Evolutionary conservation across 1,139 yeast genomes (phyloP), one percentile per base, ranked within the genome.

Genomic region (Yamadazyma membranifaciens): DNA sequence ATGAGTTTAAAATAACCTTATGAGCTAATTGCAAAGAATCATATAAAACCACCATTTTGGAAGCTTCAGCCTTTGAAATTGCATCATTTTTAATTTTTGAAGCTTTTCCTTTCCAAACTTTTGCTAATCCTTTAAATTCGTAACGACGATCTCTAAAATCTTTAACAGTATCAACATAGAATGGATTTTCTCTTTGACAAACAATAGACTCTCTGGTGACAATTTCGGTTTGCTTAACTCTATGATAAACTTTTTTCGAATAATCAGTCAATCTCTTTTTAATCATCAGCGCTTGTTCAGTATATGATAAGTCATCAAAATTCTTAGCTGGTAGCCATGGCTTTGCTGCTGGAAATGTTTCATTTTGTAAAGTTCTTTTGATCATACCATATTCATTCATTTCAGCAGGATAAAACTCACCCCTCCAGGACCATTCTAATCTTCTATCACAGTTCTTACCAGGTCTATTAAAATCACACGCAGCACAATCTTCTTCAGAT

Each of bases 401-500:
- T 58, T 87, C 84, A 0, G 98, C 89, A 0, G 98, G 98, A 50
- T 73, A 85, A 54, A 75, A 94, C 55, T 94, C 98, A 42, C 98
- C 99, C 69, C 98, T 81, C 98, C 99, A 94, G 3, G 96, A 76
- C 99, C 99, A 94, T 0, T 92, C 88, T 43, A 94, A 67, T 45
- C 94, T 69, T 57, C 98, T 73, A 54, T 92, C 98, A 69, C 99
- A 94, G 11, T 73, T 77, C 55, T 92, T 92, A 3, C 96, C 98
- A 0, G 98, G 98, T 42, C 96, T 73, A 58, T 94, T 94, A 63
- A 89, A 94, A 55, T 94, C 98, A 69, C 99, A 94, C 31, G 95
- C 81, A 0, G 98, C 98, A 67, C 98, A 94, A 54, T 89, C 96
- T 52, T 88, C 88, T 57, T 92, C 98, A 0, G 85, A 70, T 53